phyloP scores from a whole-genome alignment of 2,329 filamentous ascomycete genomes.

The Phialemonium atrogriseum region DNA sequence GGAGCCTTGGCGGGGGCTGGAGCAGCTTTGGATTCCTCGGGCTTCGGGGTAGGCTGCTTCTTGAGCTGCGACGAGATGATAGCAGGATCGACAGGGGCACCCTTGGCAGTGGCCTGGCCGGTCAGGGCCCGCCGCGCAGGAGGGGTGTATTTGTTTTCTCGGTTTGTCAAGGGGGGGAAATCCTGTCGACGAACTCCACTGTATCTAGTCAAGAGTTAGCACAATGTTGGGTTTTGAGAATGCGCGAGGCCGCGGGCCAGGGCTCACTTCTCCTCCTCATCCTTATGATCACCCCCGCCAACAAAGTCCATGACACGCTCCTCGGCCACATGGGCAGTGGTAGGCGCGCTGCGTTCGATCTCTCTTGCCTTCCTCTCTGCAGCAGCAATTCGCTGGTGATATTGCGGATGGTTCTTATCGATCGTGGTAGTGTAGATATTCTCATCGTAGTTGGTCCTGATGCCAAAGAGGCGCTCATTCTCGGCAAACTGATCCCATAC shows the following conservation, averaged over 20 bases:
- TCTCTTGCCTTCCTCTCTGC: conserved; percentile 82
- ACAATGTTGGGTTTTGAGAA: too few species aligned
- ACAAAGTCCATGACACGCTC: conserved; percentile 69
- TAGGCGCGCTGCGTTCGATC: conserved; percentile 68
- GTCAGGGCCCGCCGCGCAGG: conserved; percentile 78
- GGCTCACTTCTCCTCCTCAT: conserved; percentile 86
- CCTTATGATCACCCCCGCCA: conserved; percentile 57
- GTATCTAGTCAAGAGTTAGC: conserved; percentile 49
- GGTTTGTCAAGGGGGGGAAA: conserved; percentile 55
- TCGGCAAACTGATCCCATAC: conserved; percentile 91
- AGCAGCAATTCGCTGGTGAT: conserved; percentile 66
- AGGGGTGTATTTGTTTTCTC: conserved; percentile 74
- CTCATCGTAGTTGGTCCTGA: conserved; percentile 87
- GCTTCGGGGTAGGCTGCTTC: conserved; percentile 28
- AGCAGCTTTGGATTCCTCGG: conserved; percentile 24
- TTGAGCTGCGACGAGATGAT: conserved; percentile 83
- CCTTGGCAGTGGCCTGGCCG: conserved; percentile 62
- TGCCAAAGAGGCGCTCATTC: conserved; percentile 80
- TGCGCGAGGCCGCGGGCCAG: background rate
- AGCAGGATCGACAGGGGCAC: conserved; percentile 75
- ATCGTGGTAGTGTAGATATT: conserved; percentile 91
- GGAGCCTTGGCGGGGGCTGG: conserved; percentile 15
- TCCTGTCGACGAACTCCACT: conserved; percentile 80
- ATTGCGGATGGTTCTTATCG: conserved; percentile 74
- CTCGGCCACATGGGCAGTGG: conserved; percentile 80